Evolutionary conservation across 371 early-diverging fungal species (phyloP), one percentile per base, ranked within the genome.

Genomic region (Mucor saturninus): DNA sequence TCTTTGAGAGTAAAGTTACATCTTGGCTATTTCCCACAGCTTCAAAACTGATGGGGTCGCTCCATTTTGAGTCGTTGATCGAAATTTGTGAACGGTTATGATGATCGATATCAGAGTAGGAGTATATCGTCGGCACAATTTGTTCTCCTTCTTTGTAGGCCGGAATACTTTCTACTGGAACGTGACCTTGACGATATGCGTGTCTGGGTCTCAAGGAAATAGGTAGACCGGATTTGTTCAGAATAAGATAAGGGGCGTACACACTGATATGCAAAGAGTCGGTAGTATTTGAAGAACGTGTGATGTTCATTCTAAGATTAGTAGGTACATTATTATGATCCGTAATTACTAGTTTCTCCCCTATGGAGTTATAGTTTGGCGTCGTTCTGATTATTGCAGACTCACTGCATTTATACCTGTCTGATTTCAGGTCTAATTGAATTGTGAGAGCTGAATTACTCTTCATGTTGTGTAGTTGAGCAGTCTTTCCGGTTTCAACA

Each of bases 21-120:
- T 89, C 91, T 54, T 83, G 84, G 0, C 80, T 71, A 42, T 88
- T 89, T 2, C 95, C 95, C 21, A 93, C 89, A 1, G 92, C 92
- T 64, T 95, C 95, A 54, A 95, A 92, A 68, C 91, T 92, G 53
- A 93, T 68, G 1, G 89, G 89, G 67, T 81, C 74, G 65, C 93
- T 92, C 92, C 90, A 93, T n/a, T 91, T 90, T 0, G 90, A 87
- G 3, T 81, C 80, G 7, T 65, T 73, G 13, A 86, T 76, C n/a
- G 86, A 76, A 14, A 93, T 75, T 39, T 87, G 81, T 0, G 91
- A 88, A 14, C 94, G 81, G 64, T 91, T 93, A n/a, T 81, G 70
- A 15, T 87, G 79, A 62, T 93, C 91, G 54, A 84, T 83, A 2
- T 80, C 85, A 2, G 89, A 84, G 67, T 90, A 94, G 2, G 93